These are phyloP conservation scores for Puccinia hordei DNA, from an alignment of 1,284 basidiomycete genomes.

Conservation along the genomic window DNA sequence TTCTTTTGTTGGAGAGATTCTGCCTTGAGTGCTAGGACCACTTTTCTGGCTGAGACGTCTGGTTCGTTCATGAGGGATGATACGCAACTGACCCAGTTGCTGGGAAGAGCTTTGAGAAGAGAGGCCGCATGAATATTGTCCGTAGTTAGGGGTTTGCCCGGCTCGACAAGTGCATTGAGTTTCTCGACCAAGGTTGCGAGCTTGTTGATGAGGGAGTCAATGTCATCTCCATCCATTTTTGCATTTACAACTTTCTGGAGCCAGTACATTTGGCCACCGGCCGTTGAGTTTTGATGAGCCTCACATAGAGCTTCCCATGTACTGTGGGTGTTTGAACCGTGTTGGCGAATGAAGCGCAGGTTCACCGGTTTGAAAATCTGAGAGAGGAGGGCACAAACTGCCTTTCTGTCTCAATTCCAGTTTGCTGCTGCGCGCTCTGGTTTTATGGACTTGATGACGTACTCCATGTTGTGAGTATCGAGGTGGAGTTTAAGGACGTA, in stretches of 20 bases:
- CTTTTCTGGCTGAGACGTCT: not conserved
- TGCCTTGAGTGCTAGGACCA: conserved; percentile 5
- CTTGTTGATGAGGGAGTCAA: not conserved
- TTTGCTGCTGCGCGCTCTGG: not conserved
- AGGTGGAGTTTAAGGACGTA: not conserved
- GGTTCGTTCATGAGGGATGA: conserved; percentile 25
- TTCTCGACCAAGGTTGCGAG: not conserved
- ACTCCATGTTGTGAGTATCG: not conserved
- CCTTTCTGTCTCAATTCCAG: not conserved
- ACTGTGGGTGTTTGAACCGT: not conserved
- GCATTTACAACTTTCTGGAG: not conserved
- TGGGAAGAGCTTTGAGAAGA: not conserved
- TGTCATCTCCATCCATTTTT: not conserved
- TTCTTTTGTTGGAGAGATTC: conserved; percentile 10
- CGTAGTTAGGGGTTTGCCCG: not conserved
- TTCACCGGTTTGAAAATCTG: not conserved
- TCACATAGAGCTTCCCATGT: not conserved
- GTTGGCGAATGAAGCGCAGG: not conserved
- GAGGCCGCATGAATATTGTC: conserved; percentile 10
- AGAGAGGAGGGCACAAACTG: not conserved
- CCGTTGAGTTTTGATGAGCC: conserved; percentile 13
- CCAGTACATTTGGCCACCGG: conserved; percentile 15
- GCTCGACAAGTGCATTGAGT: not conserved
- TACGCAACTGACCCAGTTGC: conserved; percentile 13
- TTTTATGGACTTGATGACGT: not conserved